Percentiles rank a stretch among this genome's conserved stretches.
Conservation (phyloP, 805 yeast genomes). For the Myxozyma vanderwaltii region DNA sequence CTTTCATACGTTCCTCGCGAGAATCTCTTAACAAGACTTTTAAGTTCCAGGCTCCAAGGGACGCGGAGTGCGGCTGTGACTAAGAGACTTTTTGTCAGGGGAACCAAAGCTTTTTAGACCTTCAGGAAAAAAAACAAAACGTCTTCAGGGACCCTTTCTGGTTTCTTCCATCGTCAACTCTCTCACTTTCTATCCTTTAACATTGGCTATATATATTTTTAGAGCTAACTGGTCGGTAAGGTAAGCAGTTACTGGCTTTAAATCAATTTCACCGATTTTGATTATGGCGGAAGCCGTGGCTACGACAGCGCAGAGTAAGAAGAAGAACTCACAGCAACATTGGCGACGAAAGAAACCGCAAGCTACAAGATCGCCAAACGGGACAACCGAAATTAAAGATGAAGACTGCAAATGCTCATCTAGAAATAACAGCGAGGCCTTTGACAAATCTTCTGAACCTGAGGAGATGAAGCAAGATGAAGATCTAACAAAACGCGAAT, state of each 20-base stretch:
- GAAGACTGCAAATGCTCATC: not conserved
- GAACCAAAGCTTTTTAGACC: not conserved
- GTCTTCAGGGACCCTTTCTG: too few species aligned
- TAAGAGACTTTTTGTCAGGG: not conserved
- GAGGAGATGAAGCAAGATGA: too few species aligned
- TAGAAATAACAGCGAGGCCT: not conserved
- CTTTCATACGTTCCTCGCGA: too few species aligned
- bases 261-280: not conserved
- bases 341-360: not conserved
- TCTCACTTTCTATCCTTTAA: not conserved
- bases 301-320: not conserved
- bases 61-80: constrained; percentile 1
- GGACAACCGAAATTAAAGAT: not conserved
- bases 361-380: not conserved
- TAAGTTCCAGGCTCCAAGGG: not conserved
- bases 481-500: too few species aligned
- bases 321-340: not conserved
- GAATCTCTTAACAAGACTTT: too few species aligned
- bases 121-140: not conserved
- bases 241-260: not conserved
- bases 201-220: not conserved
- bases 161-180: not conserved
- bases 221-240: not conserved
- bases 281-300: constrained; percentile 9
- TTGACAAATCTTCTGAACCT: not conserved